Evolutionary conservation across 2,329 filamentous ascomycete species (phyloP), one percentile per base, ranked within the genome.

Genomic region (Nemania diffusa): DNA sequence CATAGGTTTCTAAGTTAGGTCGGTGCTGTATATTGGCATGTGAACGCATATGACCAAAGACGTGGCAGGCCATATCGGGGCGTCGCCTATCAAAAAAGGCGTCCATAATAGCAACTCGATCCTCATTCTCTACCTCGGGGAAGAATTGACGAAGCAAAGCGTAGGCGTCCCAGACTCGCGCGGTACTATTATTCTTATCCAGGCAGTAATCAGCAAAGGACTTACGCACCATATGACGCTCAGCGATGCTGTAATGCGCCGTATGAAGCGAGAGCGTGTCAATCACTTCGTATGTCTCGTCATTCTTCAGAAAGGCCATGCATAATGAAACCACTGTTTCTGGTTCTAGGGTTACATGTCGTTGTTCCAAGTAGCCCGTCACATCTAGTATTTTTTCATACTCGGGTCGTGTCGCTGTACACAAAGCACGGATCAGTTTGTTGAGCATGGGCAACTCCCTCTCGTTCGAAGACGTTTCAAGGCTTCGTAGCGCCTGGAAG

Each of bases 31-130:
- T 81, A 64, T 90, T 87, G 26, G 86, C 84, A 70, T 94, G 90
- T 57, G 91, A 86, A n/a, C 94, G 91, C 94, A 98, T 98, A 77
- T 97, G 93, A 15, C 92, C 92, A 79, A 99, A 97, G 37, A 97
- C 89, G 69, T 94, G 86, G 53, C 89, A 89, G 2, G 92, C 94
- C 86, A 97, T 94, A 74, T 98, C 94, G 13, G 92, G 85, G 11
- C 94, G 89, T 29, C 87, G 85, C 44, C 93, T 90, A 7, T 85
- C 81, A 76, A 97, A 97, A 80, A 98, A 97, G 24, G 87, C 84
- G 24, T 90, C 85, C 92, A 99, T 97, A 51, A 97, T 83, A 27
- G 84, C 79, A 15, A 90, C 88, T 9, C 95, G 91, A 57, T 87
- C 84, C 2, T 84, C 82, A 5, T 88, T 84, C n/a, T 87, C 84